These are phyloP conservation scores for Sambucus nigra DNA, from an alignment of 129 eudicot genomes.

Conservation along the genomic window DNA sequence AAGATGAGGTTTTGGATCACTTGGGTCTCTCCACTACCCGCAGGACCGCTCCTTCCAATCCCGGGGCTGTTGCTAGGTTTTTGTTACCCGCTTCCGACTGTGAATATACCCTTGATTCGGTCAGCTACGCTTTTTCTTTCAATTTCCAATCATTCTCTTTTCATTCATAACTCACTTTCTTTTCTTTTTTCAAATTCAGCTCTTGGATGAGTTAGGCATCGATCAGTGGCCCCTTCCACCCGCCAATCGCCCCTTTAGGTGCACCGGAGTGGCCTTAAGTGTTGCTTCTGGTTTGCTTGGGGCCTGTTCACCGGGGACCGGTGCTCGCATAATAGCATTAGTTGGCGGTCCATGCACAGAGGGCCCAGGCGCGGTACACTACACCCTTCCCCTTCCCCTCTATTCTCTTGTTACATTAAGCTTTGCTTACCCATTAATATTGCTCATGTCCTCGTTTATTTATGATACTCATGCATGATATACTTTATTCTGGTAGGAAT, in stretches of 20 bases:
- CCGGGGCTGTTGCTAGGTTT: conserved; percentile 55
- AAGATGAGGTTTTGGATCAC: conserved; percentile 95
- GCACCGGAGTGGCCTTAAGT: conserved; percentile 95
- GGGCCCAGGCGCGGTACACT: conserved; percentile 83
- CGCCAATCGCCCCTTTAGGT: conserved; percentile 69
- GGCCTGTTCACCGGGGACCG: conserved; percentile 77
- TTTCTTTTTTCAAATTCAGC: conserved; percentile 28
- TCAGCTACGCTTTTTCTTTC: conserved; percentile 8
- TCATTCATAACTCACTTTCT: background rate
- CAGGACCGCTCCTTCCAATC: conserved; percentile 22
- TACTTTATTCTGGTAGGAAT: too few species aligned
- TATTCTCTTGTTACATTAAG: background rate
- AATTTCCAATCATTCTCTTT: background rate
- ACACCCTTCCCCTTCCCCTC: background rate
- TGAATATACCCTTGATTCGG: conserved; percentile 70
- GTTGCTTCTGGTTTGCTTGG: conserved; percentile 88
- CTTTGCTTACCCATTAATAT: background rate
- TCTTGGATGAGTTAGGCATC: conserved; percentile 81
- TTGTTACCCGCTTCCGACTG: conserved; percentile 90
- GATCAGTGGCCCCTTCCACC: conserved; percentile 92
- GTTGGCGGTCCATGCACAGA: conserved; percentile 99
- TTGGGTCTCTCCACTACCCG: conserved; percentile 52
- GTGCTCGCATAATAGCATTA: conserved; percentile 73
- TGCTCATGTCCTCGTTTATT: background rate
- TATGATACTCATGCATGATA: background rate